Base-by-base conservation (phyloP, 768 basidiomycete genomes). In the Chalciporus chontae region DNA sequence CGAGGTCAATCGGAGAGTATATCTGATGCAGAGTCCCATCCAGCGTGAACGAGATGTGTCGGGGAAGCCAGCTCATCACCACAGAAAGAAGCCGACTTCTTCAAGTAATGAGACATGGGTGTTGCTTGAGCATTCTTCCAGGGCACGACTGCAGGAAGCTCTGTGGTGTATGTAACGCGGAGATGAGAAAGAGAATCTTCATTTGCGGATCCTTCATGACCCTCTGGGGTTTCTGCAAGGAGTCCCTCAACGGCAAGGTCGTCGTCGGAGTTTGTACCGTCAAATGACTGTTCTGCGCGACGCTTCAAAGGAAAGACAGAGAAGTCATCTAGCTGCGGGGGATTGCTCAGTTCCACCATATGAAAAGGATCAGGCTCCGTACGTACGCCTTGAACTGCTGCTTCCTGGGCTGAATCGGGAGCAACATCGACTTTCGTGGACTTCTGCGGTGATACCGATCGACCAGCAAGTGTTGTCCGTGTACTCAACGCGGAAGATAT, bases 21-120 rank as follows among this genome's bases (percentile, higher is more conserved):
- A 47, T 79, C 75, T 44, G 78, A 76, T 37, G 71, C 67, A 58
- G 76, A 76, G 55, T 77, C 81, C 81, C 81, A 83, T 17, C 78
- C 80, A 29, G 78, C 79, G 48, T 77, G 73, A 53, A 78, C 70
- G 45, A 81, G 75, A 61, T 69, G 75, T 24, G 80, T 79, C 19
- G 73, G 75, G 19, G 75, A 70, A 38, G 68, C 68, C 51, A 71
- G 56, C 38, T 68, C 68, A 53, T 70, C 68, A 34, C 63, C 64
- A 41, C 66, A 53, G 51, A 77, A 75, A 31, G 72, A 71, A 50
- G 64, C 64, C 19, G 74, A 66, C 57, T 76, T 73, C 45, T 60
- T 69, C 59, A 68, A 51, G 60, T 70, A 68, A 59, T 69, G 63
- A 1, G 68, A 61, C 67, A 68, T 69, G 47, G 67, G 67, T 46